These are phyloP conservation scores for Boletus speciosus DNA, from an alignment of 768 basidiomycete species.

Conservation along the genomic window DNA sequence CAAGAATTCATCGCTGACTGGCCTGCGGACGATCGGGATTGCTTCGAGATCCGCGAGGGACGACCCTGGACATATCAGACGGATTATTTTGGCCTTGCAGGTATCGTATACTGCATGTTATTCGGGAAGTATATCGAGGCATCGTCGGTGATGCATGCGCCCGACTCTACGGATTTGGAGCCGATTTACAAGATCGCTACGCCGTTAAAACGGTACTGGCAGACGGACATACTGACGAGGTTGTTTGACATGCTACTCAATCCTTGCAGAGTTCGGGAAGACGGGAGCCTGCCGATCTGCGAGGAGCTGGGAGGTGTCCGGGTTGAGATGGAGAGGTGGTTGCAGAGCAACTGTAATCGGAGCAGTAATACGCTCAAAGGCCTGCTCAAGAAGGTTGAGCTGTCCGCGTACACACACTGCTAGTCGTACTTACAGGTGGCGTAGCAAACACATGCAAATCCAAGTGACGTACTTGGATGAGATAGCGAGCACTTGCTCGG, in stretches of 20 bases:
- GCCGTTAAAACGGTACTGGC: conserved; percentile 94
- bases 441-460: conserved; percentile 18
- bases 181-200: conserved; percentile 62
- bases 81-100: conserved; percentile 95
- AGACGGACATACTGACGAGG: conserved; percentile 77
- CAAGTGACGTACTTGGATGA: conserved; percentile 14
- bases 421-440: conserved; percentile 4
- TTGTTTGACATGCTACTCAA: conserved; percentile 88
- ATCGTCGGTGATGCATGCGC: conserved; percentile 44
- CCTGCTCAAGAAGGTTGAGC: conserved; percentile 76
- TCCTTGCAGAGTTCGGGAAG: conserved; percentile 55
- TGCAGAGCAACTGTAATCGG: conserved; percentile 83
- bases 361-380: conserved; percentile 78
- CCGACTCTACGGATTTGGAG: conserved; percentile 30
- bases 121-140: conserved; percentile 95
- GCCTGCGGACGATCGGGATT: conserved; percentile 87
- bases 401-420: conserved; percentile 37
- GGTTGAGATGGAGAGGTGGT: conserved; percentile 82
- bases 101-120: conserved; percentile 92
- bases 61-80: conserved; percentile 91
- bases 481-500: conserved; percentile 9
- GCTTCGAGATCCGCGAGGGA: conserved; percentile 82
- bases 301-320: conserved; percentile 64
- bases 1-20: conserved; percentile 88
- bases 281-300: conserved; percentile 66